Evolutionary conservation across 75 land plant genomes (phyloP), one percentile per base, ranked within the genome.

Genomic region (Isoetes taiwanensis): DNA sequence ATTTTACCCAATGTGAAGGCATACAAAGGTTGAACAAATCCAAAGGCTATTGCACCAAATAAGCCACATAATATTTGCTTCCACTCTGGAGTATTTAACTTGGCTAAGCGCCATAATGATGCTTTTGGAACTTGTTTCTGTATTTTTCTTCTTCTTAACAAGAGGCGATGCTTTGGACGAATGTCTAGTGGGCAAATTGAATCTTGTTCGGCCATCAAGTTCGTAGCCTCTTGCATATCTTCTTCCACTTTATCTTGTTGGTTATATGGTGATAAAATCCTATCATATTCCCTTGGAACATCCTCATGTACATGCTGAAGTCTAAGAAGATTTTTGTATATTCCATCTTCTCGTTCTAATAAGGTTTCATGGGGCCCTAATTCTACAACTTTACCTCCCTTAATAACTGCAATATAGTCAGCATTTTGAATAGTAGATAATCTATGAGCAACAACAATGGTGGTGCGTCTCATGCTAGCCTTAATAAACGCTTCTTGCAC

Each of bases 41-140:
- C 68, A 58, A 57, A 65, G 4, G 43, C 41, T 30, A 65, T 30
- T 21, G 65, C 63, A 9, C 68, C 68, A 20, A 35, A 25, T 10
- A 65, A 27, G 2, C 68, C 68, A 17, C 57, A 25, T 34, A 65
- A 24, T 33, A 43, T 62, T 58, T 64, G 65, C 42, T 57, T 64
- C 67, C 67, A 64, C 41, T 64, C 67, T 17, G 67, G 67, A 30
- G 29, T 64, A 43, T 57, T 64, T 2, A 64, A 32, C 32, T 8
- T 23, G 11, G 57, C 20, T 26, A 64, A 27, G 21, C 67, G 39
- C 8, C 25, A 3, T 8, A 64, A 34, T 19, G 67, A 64, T 1
- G 67, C n/a, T n/a, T n/a, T n/a, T n/a, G n/a, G n/a, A n/a, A n/a
- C n/a, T n/a, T n/a, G n/a, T n/a, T n/a, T n/a, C n/a, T n/a, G n/a